These are phyloP conservation scores for Lodderomyces oxycetoniae DNA, from an alignment of 1,139 yeast genomes.

Conservation along the genomic window DNA sequence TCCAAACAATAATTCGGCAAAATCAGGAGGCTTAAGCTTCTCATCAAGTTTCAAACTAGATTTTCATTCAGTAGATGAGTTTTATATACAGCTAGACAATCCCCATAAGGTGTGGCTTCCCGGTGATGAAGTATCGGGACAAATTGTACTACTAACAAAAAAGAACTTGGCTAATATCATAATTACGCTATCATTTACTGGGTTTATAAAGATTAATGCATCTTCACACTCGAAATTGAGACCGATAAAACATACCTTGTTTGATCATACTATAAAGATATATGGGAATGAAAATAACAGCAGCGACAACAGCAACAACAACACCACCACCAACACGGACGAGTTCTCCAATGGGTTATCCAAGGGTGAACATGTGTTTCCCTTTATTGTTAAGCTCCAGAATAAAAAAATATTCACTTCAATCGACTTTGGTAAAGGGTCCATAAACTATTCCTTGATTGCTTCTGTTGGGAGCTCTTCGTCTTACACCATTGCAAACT, in stretches of 20 bases:
- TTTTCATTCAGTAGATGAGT: conserved; percentile 50
- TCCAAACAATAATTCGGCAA: background rate
- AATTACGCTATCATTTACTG: conserved; percentile 50
- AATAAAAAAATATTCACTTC: conserved; percentile 66
- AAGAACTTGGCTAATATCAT: conserved; percentile 53
- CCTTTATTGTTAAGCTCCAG: conserved; percentile 77
- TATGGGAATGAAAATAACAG: conserved; percentile 43
- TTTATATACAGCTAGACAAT: conserved; percentile 63
- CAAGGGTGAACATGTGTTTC: conserved; percentile 84
- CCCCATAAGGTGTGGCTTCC: conserved; percentile 70
- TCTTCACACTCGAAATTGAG: conserved; percentile 49
- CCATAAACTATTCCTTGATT: conserved; percentile 62
- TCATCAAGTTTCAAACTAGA: conserved; percentile 32
- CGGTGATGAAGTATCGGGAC: conserved; percentile 67
- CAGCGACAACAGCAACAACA: background rate
- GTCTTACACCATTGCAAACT: conserved; percentile 8
- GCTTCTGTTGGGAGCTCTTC: conserved; percentile 46
- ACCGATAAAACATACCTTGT: conserved; percentile 48
- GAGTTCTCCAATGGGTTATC: conserved; percentile 47
- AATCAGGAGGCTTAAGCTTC: conserved; percentile 2
- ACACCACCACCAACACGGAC: conserved; percentile 9
- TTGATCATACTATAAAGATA: conserved; percentile 62
- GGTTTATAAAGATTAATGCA: conserved; percentile 53
- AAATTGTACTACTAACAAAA: conserved; percentile 50
- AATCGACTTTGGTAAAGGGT: conserved; percentile 80